phyloP scores from a whole-genome alignment of 345 rosid genomes.

The Salix caprea region DNA sequence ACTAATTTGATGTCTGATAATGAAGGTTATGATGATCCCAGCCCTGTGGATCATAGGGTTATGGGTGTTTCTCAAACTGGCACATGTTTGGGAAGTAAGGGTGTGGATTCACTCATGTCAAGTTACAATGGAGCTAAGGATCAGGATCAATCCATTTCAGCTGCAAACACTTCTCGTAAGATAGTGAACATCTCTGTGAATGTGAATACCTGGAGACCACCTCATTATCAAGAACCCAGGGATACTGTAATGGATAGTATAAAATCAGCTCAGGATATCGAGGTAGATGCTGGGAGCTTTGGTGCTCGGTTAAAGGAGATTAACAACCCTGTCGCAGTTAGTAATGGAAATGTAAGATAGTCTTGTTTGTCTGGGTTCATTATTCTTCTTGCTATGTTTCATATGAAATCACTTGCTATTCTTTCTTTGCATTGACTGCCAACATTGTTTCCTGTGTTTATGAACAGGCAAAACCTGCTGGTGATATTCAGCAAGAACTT shows the following conservation, averaged over 20 bases:
- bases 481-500: constrained; percentile 32
- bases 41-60: constrained; percentile 23
- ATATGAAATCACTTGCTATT: not conserved
- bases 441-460: constrained; percentile 11
- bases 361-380: not conserved
- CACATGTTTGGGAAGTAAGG: constrained; percentile 39
- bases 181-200: constrained; percentile 40
- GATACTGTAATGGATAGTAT: constrained; percentile 34
- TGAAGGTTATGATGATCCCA: constrained; percentile 45
- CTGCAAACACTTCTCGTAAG: constrained; percentile 38
- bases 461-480: constrained; percentile 47
- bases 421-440: not conserved
- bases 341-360: constrained; percentile 64
- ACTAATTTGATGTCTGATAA: constrained; percentile 36
- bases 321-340: constrained; percentile 25
- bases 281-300: constrained; percentile 32
- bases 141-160: constrained; percentile 30
- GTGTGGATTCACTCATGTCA: constrained; percentile 35
- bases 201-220: constrained; percentile 50
- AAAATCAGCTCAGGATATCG: constrained; percentile 36
- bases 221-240: constrained; percentile 42
- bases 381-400: not conserved
- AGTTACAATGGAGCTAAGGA: constrained; percentile 37
- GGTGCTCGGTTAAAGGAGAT: constrained; percentile 36
- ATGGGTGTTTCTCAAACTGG: constrained; percentile 29